phyloP scores from a whole-genome alignment of 768 basidiomycete species.

The Piloderma croceum region DNA sequence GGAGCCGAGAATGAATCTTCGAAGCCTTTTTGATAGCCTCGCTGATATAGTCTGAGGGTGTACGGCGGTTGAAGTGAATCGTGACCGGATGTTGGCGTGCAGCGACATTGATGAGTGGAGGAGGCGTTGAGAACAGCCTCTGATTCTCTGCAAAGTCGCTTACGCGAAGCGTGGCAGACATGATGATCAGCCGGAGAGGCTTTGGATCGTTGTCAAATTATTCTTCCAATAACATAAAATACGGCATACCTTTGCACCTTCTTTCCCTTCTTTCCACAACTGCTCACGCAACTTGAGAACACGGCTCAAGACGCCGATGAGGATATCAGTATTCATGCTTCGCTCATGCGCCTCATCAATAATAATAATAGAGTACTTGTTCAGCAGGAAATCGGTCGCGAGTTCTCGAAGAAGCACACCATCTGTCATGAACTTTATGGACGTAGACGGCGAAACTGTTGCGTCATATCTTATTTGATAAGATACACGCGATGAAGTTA shows the following conservation, averaged over 20 bases:
- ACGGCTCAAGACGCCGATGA: conserved; percentile 94
- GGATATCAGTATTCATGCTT: conserved; percentile 96
- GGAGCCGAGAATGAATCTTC: conserved; percentile 90
- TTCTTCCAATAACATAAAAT: not conserved
- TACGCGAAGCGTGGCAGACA: conserved; percentile 96
- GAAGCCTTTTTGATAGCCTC: conserved; percentile 86
- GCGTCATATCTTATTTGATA: conserved; percentile 98
- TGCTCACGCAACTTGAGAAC: conserved; percentile 86
- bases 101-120: conserved; percentile 87
- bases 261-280: conserved; percentile 77
- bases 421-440: conserved; percentile 99
- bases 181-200: conserved; percentile 91
- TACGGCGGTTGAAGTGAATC: conserved; percentile 86
- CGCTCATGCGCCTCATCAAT: conserved; percentile 98
- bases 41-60: conserved; percentile 78
- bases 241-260: conserved; percentile 56
- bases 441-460: conserved; percentile 82
- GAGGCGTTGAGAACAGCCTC: conserved; percentile 72
- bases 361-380: conserved; percentile 88
- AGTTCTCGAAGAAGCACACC: conserved; percentile 93
- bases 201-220: conserved; percentile 23
- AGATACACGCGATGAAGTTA: conserved; percentile 77
- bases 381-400: conserved; percentile 88
- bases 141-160: conserved; percentile 87
- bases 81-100: conserved; percentile 95